A percentile compares a stretch with the other conserved stretches of the same genome.
These are phyloP conservation scores for Ascochyta lentis DNA, from an alignment of 2,329 filamentous ascomycete species.

Conservation along the genomic window DNA sequence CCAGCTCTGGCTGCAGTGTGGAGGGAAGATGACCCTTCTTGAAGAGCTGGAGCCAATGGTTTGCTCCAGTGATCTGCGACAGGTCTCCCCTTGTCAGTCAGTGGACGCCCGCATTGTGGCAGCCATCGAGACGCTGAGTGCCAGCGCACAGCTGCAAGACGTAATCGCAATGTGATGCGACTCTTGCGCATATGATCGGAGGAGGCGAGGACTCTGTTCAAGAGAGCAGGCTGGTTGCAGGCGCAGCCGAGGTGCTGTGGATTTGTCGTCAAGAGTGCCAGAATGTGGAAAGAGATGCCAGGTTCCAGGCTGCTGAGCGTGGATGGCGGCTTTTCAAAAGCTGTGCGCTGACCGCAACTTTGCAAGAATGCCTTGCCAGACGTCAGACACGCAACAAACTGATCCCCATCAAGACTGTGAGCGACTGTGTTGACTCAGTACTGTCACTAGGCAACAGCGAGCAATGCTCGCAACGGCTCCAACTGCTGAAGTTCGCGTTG, in stretches of 20 bases:
- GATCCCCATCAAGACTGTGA: neutral
- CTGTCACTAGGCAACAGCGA: neutral
- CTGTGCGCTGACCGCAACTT: conserved; percentile 32
- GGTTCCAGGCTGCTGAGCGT: conserved; percentile 4
- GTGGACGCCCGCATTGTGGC: conserved; percentile 17
- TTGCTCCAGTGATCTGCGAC: conserved; percentile 26
- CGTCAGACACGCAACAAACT: conserved; percentile 14
- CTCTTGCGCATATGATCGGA: neutral
- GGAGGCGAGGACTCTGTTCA: neutral
- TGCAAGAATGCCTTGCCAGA: conserved; percentile 35
- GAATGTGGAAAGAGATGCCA: conserved; percentile 1
- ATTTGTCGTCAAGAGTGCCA: neutral
- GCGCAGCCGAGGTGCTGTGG: conserved; percentile 1
- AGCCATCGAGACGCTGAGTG: conserved; percentile 16
- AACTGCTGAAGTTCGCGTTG: neutral
- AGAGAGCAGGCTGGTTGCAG: neutral
- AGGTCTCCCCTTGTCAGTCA: conserved; percentile 20
- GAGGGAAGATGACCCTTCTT: conserved; percentile 21
- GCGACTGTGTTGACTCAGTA: no score
- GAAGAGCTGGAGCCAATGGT: conserved; percentile 43
- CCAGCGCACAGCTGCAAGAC: conserved; percentile 34
- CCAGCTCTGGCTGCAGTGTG: conserved; percentile 24
- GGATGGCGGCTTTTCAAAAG: conserved; percentile 10
- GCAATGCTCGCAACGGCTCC: neutral
- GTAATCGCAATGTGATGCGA: neutral